phyloP scores from a whole-genome alignment of 805 yeast species.

The Metschnikowia lachancei region DNA sequence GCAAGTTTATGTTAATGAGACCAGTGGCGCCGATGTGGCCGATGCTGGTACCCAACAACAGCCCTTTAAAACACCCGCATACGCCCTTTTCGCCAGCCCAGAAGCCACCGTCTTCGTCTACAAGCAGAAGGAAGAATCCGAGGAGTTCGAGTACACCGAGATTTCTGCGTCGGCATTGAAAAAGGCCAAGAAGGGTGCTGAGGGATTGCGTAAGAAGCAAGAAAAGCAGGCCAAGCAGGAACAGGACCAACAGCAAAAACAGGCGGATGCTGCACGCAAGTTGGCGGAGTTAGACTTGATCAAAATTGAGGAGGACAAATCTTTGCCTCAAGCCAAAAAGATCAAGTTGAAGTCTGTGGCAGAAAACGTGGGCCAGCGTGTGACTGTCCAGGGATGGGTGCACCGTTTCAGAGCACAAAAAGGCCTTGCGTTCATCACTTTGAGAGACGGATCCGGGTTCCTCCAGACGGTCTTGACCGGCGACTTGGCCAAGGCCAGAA shows the following conservation, averaged over 20 bases:
- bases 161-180: conserved; percentile 89
- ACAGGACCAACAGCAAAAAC: conserved; percentile 57
- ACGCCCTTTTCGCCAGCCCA: conserved; percentile 57
- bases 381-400: conserved; percentile 87
- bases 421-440: conserved; percentile 83
- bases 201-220: conserved; percentile 78
- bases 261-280: conserved; percentile 63
- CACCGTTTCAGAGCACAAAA: conserved; percentile 93
- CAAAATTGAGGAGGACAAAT: conserved; percentile 65
- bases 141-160: conserved; percentile 58
- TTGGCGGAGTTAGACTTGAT: conserved; percentile 75
- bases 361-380: conserved; percentile 63
- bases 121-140: conserved; percentile 54
- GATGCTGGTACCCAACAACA: conserved; percentile 62
- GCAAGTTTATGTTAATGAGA: conserved; percentile 68
- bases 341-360: conserved; percentile 62
- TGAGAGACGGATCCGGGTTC: conserved; percentile 94
- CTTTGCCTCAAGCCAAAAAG: conserved; percentile 66
- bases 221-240: conserved; percentile 62
- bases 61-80: conserved; percentile 84
- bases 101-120: conserved; percentile 58
- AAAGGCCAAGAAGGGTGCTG: conserved; percentile 95
- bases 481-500: conserved; percentile 86
- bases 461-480: conserved; percentile 86
- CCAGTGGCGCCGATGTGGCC: conserved; percentile 61